phyloP scores from a whole-genome alignment of 345 rosid species.

The Aquilaria yunnanensis region DNA sequence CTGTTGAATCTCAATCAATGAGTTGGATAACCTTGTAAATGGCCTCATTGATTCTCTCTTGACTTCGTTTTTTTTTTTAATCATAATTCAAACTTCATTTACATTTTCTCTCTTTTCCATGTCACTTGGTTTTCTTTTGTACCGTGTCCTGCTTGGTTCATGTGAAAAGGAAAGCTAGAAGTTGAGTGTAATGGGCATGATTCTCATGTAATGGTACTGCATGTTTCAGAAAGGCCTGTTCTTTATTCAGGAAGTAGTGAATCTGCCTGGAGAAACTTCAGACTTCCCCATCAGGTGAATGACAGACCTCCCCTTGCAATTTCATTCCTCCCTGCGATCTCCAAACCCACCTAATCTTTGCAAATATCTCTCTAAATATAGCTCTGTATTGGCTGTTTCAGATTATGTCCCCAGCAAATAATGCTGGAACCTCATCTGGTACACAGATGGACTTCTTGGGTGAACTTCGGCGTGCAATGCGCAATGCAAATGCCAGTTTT shows the following conservation, averaged over 20 bases:
- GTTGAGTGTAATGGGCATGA: background rate
- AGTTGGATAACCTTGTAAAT: no score
- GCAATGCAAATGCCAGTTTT: conserved; percentile 18
- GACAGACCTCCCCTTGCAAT: background rate
- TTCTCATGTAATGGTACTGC: background rate
- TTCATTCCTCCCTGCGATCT: background rate
- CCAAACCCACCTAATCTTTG: background rate
- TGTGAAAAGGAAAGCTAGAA: background rate
- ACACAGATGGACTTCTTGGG: conserved; percentile 50
- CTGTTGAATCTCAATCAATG: background rate
- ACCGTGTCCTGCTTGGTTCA: background rate
- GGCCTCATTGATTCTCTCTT: background rate
- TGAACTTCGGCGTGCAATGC: conserved; percentile 50
- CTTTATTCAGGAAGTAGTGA: conserved; percentile 43
- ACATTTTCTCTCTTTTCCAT: no score
- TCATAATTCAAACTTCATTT: no score
- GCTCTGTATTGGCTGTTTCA: conserved; percentile 17
- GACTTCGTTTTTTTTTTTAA: background rate
- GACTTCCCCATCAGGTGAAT: conserved; percentile 65
- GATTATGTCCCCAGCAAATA: conserved; percentile 31
- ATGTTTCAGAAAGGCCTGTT: conserved; percentile 55
- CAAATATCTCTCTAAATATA: background rate
- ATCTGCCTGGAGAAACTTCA: conserved; percentile 43
- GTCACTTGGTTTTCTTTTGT: background rate
- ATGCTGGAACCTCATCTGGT: conserved; percentile 25